A percentile compares a stretch with the other conserved stretches of the same genome.
These are phyloP conservation scores for Prototheca wickerhamii DNA, from an alignment of 163 green algal genomes.

Conservation along the genomic window DNA sequence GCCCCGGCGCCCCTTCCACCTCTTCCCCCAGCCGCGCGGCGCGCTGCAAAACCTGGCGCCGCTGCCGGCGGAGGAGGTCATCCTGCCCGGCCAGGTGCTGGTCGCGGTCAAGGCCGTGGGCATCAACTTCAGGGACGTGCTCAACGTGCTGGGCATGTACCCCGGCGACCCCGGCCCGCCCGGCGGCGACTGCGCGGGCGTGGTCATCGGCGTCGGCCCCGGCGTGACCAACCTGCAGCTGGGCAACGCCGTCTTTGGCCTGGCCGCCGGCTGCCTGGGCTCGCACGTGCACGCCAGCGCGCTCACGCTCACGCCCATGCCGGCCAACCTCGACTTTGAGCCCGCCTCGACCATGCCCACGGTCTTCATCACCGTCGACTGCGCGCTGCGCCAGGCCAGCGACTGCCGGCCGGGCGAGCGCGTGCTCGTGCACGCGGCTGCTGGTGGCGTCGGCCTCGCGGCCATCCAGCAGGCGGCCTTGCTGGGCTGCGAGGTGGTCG, in stretches of 20 bases:
- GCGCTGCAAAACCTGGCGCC: conserved; percentile 31
- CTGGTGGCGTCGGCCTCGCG: conserved; percentile 71
- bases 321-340: conserved; percentile 27
- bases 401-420: conserved; percentile 7
- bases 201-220: conserved; percentile 26
- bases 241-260: conserved; percentile 44
- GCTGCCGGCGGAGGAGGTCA: conserved; percentile 4
- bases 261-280: conserved; percentile 44
- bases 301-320: conserved; percentile 9
- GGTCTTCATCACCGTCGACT: conserved; percentile 46
- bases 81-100: conserved; percentile 6
- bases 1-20: conserved; percentile 17
- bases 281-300: conserved; percentile 32
- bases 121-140: conserved; percentile 90
- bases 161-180: conserved; percentile 58
- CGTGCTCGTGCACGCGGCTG: conserved; percentile 62
- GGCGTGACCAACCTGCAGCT: conserved; percentile 16
- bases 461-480: conserved; percentile 39
- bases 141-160: conserved; percentile 86
- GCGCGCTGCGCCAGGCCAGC: conserved; percentile 17
- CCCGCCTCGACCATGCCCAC: conserved; percentile 38
- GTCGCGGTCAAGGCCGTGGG: conserved; percentile 66
- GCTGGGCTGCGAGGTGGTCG: conserved; percentile 8
- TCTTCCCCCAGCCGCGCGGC: conserved; percentile 30
- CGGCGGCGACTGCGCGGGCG: conserved; percentile 45